Evolutionary conservation across 768 basidiomycete genomes (phyloP), one percentile per base, ranked within the genome.

Genomic region (Lactarius hengduanensis): DNA sequence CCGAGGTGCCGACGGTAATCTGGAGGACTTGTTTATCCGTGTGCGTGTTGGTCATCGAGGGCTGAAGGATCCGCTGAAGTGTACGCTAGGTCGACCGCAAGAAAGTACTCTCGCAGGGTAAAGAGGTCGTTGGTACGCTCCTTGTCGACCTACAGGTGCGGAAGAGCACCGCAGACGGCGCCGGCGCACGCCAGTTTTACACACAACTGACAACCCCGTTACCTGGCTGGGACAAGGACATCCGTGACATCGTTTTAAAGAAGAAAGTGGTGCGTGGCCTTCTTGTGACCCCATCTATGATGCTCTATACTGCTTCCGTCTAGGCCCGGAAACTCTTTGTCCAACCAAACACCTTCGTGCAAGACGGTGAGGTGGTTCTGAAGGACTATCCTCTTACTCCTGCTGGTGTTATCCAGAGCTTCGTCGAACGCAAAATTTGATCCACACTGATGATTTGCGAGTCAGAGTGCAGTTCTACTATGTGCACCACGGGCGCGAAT

Each of bases 321-420:
- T 63, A 94, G 88, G 89, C 93, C 20, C 86, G 93, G 65, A 94
- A 92, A 76, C 82, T 92, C 20, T 90, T 94, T 76, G 87, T 92
- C 3, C 93, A 92, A 75, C 90, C 91, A 3, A 94, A 90, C 72
- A 92, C 92, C 16, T 78, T 87, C 70, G 70, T 93, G 57, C 83
- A 83, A 61, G 78, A 86, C 69, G 87, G 79, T 32, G 84, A 91
- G 71, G 90, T 92, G 32, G 78, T 86, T 61, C 77, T 96, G 66
- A 91, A 86, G 74, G 92, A 94, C 72, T 94, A 94, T 73, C 85
- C 90, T 10, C 77, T 90, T 63, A 91, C 87, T 0, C 72, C 84
- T 1, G 86, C 82, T 26, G 94, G 93, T 38, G 81, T 87, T 40
- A 91, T 96, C 61, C 83, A 92, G 76, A 91, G 90, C 71, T 90